phyloP scores from a whole-genome alignment of 495 filamentous ascomycete species.

The Bryoglossum gracile region DNA sequence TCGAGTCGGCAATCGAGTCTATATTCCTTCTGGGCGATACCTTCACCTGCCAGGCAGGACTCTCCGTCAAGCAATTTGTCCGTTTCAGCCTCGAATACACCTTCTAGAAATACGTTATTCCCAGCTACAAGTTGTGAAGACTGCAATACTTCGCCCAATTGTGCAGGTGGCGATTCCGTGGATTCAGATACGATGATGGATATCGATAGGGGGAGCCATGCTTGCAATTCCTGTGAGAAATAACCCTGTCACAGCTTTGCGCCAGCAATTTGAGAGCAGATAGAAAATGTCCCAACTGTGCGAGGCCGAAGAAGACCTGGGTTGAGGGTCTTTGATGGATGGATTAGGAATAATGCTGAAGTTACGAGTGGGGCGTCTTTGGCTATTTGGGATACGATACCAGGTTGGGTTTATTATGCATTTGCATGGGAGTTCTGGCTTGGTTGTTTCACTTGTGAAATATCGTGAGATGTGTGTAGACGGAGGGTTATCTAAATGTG shows the following conservation, averaged over 20 bases:
- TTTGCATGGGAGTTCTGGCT: no score
- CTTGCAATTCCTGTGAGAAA: constrained; percentile 19
- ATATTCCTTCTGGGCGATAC: constrained; percentile 23
- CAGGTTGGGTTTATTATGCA: no score
- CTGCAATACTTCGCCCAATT: constrained; percentile 15
- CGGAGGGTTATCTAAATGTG: no score
- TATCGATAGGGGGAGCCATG: constrained; percentile 4
- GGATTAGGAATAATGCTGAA: constrained; percentile 2
- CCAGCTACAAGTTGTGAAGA: constrained; percentile 21
- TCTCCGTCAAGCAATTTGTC: constrained; percentile 13
- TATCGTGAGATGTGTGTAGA: no score
- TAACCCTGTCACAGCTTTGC: constrained; percentile 22
- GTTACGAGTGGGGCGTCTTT: no score
- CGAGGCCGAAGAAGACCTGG: constrained; percentile 10
- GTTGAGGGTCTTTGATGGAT: constrained; percentile 17
- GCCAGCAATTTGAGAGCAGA: constrained; percentile 21
- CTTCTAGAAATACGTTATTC: constrained; percentile 11
- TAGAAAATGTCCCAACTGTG: constrained; percentile 20
- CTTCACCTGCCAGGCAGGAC: constrained; percentile 1
- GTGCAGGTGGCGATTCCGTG: constrained; percentile 12
- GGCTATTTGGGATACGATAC: no score
- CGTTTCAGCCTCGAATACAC: constrained; percentile 6
- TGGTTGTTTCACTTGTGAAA: no score
- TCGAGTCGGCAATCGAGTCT: constrained; percentile 20
- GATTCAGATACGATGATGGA: constrained; percentile 23